Evolutionary conservation across 768 basidiomycete species (phyloP), one percentile per base, ranked within the genome.

Genomic region (Chalciporus piperatus): DNA sequence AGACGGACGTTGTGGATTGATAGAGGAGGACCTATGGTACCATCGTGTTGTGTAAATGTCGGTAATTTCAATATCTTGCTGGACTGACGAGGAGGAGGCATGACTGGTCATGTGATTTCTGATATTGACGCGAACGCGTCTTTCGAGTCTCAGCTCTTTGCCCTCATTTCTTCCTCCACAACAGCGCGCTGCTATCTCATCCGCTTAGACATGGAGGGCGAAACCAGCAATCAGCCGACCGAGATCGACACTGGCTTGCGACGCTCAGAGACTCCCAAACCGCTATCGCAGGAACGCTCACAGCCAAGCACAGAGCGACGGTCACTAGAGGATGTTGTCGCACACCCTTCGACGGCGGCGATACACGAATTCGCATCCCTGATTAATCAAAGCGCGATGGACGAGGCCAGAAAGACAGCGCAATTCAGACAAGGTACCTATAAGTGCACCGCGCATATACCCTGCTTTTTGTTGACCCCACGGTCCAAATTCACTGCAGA

Each of bases 61-160:
- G 53, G 51, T 55, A 49, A 54, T 59, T 47, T 52, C 40, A 47
- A 52, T 22, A 47, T 50, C n/a, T 40, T 56, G 30, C 14, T 20
- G 22, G 22, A 25, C 19, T 35, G 16, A 22, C 4, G 44, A 12
- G 35, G n/a, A 3, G 2, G 19, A 30, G 22, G 52, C 63, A 52
- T 58, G 63, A 60, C 53, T 28, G n/a, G 54, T 65, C 64, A 65
- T 57, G 64, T 65, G 64, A 65, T 62, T 45, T 33, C 13, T n/a
- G 47, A 50, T 45, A 16, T 22, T 11, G 54, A 56, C 57, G 55
- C 42, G 61, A 22, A 56, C 48, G n/a, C 28, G 20, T 45, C 32
- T 22, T 33, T 2, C 22, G 22, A 19, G 22, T 9, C 6, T 35
- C 8, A 12, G 11, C 30, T 10, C 2, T 23, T 5, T 38, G 33